Percentiles rank a stretch among this genome's conserved stretches.
Evolutionary conservation across 2,329 filamentous ascomycete genomes (phyloP).

Genomic region (Albifimbria verrucaria): DNA sequence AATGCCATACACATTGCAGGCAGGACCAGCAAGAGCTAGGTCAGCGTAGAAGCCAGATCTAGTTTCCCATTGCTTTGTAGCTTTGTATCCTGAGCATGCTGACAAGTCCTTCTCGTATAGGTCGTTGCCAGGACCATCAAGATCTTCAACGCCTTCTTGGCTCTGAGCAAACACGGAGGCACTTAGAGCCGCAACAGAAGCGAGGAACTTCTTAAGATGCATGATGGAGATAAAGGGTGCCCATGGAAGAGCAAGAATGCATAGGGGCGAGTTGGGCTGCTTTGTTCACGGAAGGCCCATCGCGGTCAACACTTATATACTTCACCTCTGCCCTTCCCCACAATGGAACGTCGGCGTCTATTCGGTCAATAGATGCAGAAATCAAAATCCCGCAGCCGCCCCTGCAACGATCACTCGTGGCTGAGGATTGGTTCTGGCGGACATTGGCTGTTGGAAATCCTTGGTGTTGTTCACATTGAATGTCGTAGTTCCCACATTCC

Average conservation of each 20-base stretch:
- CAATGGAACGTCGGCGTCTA: neutral
- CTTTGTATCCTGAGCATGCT: constrained; percentile 65
- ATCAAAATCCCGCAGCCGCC: neutral
- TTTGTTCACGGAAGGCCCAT: too few species aligned
- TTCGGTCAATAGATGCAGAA: neutral
- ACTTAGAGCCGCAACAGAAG: neutral
- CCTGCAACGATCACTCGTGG: neutral
- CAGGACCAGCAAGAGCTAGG: constrained; percentile 63
- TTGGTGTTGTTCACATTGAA: neutral
- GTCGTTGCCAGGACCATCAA: neutral
- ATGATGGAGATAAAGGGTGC: neutral
- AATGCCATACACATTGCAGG: constrained; percentile 76
- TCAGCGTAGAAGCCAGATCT: constrained; percentile 62
- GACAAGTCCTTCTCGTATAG: constrained; percentile 2
- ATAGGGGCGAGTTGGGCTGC: neutral
- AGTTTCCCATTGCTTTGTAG: constrained; percentile 55
- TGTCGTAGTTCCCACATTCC: neutral
- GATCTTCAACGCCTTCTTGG: neutral
- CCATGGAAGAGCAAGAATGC: neutral
- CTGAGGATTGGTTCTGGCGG: neutral
- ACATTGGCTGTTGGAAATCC: neutral
- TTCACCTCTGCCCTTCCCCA: neutral
- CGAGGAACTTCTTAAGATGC: neutral
- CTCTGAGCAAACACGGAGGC: neutral
- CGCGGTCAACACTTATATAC: neutral